Conservation (phyloP, 768 basidiomycete genomes). For the Strobilomyces dryophilus region DNA sequence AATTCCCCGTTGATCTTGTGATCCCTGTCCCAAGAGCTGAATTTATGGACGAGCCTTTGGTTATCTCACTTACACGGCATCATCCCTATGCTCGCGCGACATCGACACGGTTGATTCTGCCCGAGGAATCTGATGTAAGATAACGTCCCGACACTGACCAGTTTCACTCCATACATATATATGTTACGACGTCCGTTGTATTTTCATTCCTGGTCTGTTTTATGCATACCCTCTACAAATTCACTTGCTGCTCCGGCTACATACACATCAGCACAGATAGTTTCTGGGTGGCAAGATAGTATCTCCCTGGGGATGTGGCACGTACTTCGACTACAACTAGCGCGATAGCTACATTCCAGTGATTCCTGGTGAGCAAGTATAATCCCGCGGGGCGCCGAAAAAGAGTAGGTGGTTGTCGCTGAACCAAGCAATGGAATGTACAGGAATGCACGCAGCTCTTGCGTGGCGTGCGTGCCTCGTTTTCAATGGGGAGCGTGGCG, state of each 20-base stretch:
- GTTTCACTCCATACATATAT: background rate
- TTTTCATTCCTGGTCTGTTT: background rate
- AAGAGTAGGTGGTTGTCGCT: background rate
- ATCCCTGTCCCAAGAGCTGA: background rate
- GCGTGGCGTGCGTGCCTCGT: background rate
- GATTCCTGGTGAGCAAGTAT: too few species aligned
- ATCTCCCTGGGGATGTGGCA: background rate
- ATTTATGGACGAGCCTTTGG: conserved; percentile 17
- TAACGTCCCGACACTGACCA: background rate
- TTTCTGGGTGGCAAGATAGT: background rate
- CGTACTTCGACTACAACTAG: background rate
- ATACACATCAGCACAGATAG: background rate
- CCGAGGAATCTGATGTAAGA: conserved; percentile 11
- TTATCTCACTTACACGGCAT: background rate
- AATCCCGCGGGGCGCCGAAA: too few species aligned
- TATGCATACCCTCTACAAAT: background rate
- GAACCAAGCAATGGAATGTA: background rate
- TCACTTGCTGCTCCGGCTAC: background rate
- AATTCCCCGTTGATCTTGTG: background rate
- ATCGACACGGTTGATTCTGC: conserved; percentile 16
- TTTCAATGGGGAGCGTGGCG: background rate
- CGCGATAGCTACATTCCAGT: too few species aligned
- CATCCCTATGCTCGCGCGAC: conserved; percentile 19
- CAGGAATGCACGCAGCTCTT: background rate
- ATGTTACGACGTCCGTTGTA: background rate